Base-by-base conservation (phyloP, 2,329 filamentous ascomycete genomes). In the Ceratocystiopsis minuta region DNA sequence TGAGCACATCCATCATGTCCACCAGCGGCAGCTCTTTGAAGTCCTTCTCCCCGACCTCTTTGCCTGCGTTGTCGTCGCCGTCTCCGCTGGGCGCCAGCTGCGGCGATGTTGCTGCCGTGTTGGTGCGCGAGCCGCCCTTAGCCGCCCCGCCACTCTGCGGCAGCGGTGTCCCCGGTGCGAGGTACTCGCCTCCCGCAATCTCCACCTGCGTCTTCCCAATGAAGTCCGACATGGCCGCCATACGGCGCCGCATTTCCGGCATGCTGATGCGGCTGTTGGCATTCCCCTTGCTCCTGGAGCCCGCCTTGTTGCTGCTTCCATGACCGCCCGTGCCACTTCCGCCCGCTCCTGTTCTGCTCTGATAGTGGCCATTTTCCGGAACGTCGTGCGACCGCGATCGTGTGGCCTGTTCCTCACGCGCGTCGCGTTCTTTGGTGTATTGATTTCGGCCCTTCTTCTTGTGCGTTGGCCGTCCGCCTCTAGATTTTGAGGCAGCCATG, bases 1-100 rank as follows among this genome's bases (percentile, higher is more conserved):
- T 87, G 56, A 93, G 60, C 51, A 76, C 70, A 56, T 92, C 85
- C 83, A 92, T 92, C 83, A 93, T 92, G 60, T 92, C 83, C 48
- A 83, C 66, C 50, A 80, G 86, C 44, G 66, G 81, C 48, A 94
- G 64, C 10, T 80, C 72, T 50, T 78, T 82, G 57, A 93, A 93
- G 1, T 78, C 70, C 51, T 63, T 68, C 12, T 44, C 41, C 11
- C 31, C 31, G 31, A 11, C 13, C 11, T 6, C 11, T 7, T 20
- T 20, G 20, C 4, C 20, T 20, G 20, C 7, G 20, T 7, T 20
- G 20, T 7, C 20, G 20, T 20, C 20, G 20, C 20, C 20, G 20
- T 20, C 38, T 2, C 32, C 41, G 10, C 24, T 18, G 14, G 41
- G 32, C 28, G 20, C 16, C 12, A 36, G 36, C 17, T 37, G 18